A percentile compares a stretch with the other conserved stretches of the same genome.
Conservation (phyloP, 768 basidiomycete genomes). For the Russula ochroleuca region DNA sequence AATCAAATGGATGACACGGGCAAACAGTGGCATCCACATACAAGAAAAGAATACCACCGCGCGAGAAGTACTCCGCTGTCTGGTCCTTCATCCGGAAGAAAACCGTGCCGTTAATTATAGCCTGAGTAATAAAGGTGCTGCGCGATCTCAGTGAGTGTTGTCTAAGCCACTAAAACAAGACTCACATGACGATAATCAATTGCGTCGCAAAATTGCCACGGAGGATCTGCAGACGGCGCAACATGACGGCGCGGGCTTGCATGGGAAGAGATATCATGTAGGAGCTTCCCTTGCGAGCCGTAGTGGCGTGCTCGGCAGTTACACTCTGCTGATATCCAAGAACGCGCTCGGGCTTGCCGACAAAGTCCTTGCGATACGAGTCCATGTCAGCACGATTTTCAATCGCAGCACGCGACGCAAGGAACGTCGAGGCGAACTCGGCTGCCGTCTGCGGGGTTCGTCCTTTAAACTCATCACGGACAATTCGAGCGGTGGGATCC, state of each 20-base stretch:
- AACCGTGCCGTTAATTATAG: slow-evolving; percentile 56
- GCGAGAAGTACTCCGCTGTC: slow-evolving; percentile 65
- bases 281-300: slow-evolving; percentile 40
- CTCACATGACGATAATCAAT: slow-evolving; percentile 32
- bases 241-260: slow-evolving; percentile 38
- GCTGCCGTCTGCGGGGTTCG: slow-evolving; percentile 49
- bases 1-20: background rate
- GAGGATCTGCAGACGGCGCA: slow-evolving; percentile 37
- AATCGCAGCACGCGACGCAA: slow-evolving; percentile 38
- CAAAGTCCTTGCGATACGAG: slow-evolving; percentile 42
- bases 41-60: slow-evolving; percentile 78
- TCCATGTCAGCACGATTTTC: slow-evolving; percentile 46
- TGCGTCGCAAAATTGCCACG: slow-evolving; percentile 33
- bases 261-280: slow-evolving; percentile 37
- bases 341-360: slow-evolving; percentile 43
- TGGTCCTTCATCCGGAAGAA: slow-evolving; percentile 53
- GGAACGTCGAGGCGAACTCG: slow-evolving; percentile 46
- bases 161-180: background rate
- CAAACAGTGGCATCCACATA: slow-evolving; percentile 32
- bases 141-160: slow-evolving; percentile 10
- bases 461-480: slow-evolving; percentile 40
- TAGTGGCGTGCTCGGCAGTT: slow-evolving; percentile 47
- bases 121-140: slow-evolving; percentile 54
- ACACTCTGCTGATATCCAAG: slow-evolving; percentile 47
- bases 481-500: slow-evolving; percentile 54